These are phyloP conservation scores for Didymella segeticola DNA, from an alignment of 2,329 filamentous ascomycete genomes.

Conservation along the genomic window DNA sequence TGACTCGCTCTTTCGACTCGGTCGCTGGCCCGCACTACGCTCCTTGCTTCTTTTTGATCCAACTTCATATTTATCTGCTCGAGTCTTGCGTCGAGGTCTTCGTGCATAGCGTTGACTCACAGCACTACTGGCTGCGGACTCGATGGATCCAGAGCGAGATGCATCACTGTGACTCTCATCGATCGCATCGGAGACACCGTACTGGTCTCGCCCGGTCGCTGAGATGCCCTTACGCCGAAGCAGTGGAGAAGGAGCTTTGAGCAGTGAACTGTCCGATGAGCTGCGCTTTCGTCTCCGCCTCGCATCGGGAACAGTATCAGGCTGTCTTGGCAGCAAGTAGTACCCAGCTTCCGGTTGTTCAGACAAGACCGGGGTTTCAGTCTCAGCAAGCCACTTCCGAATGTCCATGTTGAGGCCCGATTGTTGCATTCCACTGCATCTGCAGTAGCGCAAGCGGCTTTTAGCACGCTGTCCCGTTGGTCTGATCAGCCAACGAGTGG, in stretches of 20 bases:
- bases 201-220: conserved; percentile 3
- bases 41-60: conserved; percentile 39
- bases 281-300: conserved; percentile 42
- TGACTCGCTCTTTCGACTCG: conserved; percentile 33
- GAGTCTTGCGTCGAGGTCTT: conserved; percentile 56
- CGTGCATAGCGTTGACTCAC: conserved; percentile 49
- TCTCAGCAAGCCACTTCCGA: conserved; percentile 53
- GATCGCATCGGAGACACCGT: conserved; percentile 14
- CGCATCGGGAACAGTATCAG: conserved; percentile 21
- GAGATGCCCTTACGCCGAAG: conserved; percentile 16
- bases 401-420: conserved; percentile 51
- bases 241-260: conserved; percentile 26
- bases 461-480: conserved; percentile 31
- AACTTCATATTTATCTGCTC: conserved; percentile 53
- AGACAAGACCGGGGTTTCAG: conserved; percentile 41
- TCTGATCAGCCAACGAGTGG: not conserved
- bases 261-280: conserved; percentile 51
- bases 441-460: not conserved
- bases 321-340: conserved; percentile 28
- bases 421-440: conserved; percentile 8
- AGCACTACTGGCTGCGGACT: conserved; percentile 23
- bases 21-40: conserved; percentile 29
- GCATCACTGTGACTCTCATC: conserved; percentile 23
- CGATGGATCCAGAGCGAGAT: conserved; percentile 19
- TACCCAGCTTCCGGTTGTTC: conserved; percentile 28